phyloP scores from a whole-genome alignment of 495 filamentous ascomycete species.

The Jackrogersella multiformis region DNA sequence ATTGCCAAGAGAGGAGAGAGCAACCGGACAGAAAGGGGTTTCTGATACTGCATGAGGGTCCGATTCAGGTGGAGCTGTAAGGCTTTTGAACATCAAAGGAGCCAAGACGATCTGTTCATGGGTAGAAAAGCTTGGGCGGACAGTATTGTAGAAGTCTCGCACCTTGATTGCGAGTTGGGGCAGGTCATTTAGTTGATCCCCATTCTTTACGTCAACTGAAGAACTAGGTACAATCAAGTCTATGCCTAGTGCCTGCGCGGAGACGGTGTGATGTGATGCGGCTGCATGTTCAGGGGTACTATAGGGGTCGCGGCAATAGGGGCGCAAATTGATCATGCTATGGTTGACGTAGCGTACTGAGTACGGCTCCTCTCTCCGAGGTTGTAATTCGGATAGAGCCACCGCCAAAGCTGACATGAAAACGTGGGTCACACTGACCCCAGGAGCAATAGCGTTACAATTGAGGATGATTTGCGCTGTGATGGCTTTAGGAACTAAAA shows the following conservation, averaged over 20 bases:
- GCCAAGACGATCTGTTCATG: conserved; percentile 22
- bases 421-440: conserved; percentile 47
- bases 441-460: conserved; percentile 35
- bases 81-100: conserved; percentile 24
- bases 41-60: conserved; percentile 25
- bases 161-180: conserved; percentile 7
- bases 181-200: background rate
- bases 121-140: conserved; percentile 14
- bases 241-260: conserved; percentile 27
- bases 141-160: conserved; percentile 22
- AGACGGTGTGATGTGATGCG: conserved; percentile 47
- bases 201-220: background rate
- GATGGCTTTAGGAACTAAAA: conserved; percentile 15
- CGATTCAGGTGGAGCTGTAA: conserved; percentile 10
- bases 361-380: conserved; percentile 9
- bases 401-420: conserved; percentile 49
- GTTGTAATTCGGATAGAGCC: conserved; percentile 38
- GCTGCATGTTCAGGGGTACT: conserved; percentile 41
- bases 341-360: conserved; percentile 45
- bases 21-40: conserved; percentile 27
- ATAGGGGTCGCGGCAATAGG: conserved; percentile 41
- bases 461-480: conserved; percentile 28
- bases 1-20: conserved; percentile 32
- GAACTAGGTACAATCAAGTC: conserved; percentile 24
- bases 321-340: conserved; percentile 47